These are phyloP conservation scores for Coffea humblotiana DNA, from an alignment of 305 asterid species.

Conservation along the genomic window DNA sequence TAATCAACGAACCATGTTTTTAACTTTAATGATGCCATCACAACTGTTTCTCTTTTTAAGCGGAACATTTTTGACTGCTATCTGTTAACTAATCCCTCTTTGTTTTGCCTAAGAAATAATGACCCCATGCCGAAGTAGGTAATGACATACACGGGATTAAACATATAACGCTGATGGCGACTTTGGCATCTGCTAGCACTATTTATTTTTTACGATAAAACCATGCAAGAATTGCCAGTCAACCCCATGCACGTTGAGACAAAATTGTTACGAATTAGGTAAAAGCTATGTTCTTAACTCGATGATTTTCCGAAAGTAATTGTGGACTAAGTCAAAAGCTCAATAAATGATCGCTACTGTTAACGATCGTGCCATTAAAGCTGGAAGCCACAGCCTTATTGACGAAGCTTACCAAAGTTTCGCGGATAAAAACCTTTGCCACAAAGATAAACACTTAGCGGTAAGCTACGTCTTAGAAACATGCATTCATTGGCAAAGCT, in stretches of 20 bases:
- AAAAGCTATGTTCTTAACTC: background rate
- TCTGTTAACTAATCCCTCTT: slow-evolving; percentile 14
- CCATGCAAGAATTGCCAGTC: slow-evolving; percentile 13
- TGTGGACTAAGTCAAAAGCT: background rate
- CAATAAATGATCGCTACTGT: background rate
- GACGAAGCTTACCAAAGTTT: too few relatives aligned
- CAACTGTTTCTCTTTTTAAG: background rate
- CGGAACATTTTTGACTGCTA: slow-evolving; percentile 12
- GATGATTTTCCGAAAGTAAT: background rate
- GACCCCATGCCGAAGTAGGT: background rate
- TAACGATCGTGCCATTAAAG: too few relatives aligned
- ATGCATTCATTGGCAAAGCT: too few relatives aligned
- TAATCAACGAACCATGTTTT: slow-evolving; percentile 5
- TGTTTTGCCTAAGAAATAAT: background rate
- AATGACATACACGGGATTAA: background rate
- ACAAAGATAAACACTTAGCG: too few relatives aligned
- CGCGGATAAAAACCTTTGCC: too few relatives aligned
- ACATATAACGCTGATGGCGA: background rate
- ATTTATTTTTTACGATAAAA: background rate
- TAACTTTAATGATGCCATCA: background rate
- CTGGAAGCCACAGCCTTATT: too few relatives aligned
- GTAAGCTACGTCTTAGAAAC: too few relatives aligned
- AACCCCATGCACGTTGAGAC: background rate
- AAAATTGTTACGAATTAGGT: background rate
- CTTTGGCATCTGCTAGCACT: background rate